Evolutionary conservation across 2,329 filamentous ascomycete species (phyloP).

Genomic region (Penicillium corylophilum): DNA sequence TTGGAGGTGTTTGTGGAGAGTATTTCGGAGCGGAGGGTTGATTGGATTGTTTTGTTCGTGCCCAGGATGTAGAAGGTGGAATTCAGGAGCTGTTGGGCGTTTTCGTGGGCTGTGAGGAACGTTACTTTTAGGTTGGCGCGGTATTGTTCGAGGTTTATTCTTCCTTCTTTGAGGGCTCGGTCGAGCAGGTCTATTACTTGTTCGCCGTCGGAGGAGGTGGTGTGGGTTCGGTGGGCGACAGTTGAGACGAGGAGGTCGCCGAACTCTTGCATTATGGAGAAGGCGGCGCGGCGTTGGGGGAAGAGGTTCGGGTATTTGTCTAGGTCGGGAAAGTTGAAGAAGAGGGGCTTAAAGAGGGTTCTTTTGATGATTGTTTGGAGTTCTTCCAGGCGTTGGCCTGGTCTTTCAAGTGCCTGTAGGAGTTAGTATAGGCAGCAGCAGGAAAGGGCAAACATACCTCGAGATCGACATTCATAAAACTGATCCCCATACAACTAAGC

Average conservation of each 20-base stretch:
- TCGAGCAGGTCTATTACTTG: conserved; percentile 26
- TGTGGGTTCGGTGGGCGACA: conserved; percentile 7
- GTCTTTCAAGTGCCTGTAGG: conserved; percentile 21
- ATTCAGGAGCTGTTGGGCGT: conserved; percentile 40
- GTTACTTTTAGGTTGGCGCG: conserved; percentile 43
- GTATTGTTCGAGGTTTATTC: conserved; percentile 38
- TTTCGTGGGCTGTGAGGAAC: conserved; percentile 46
- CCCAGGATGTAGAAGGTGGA: conserved; percentile 41
- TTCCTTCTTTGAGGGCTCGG: conserved; percentile 22
- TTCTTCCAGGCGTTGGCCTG: conserved; percentile 22
- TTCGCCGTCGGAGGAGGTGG: conserved; percentile 2
- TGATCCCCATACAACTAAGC: conserved; percentile 27
- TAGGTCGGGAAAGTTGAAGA: conserved; percentile 28
- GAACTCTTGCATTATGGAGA: conserved; percentile 27
- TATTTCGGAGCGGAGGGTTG: conserved; percentile 34
- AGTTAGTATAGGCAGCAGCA: not conserved
- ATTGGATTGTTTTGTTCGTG: conserved; percentile 33
- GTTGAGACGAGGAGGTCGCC: conserved; percentile 17
- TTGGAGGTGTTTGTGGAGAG: conserved; percentile 3
- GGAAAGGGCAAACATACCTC: conserved; percentile 20
- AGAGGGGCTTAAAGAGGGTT: conserved; percentile 27
- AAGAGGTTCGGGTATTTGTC: conserved; percentile 24
- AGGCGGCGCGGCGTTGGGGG: conserved; percentile 20
- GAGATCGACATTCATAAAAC: conserved; percentile 27
- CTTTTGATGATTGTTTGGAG: conserved; percentile 28